Conservation (phyloP, 768 basidiomycete genomes). For the Lactifluus volemus region DNA sequence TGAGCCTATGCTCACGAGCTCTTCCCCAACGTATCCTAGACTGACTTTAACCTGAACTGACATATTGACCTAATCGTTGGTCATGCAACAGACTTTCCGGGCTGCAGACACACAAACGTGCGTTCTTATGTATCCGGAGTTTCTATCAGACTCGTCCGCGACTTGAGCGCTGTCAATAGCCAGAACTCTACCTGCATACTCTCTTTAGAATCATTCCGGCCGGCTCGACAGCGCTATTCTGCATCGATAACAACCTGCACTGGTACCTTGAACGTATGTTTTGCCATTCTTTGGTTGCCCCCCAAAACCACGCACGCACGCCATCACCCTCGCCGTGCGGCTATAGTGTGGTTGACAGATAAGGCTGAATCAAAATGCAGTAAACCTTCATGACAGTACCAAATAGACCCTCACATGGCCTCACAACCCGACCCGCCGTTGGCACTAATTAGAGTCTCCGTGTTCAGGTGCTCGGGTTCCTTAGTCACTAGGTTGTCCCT, state of each 20-base stretch:
- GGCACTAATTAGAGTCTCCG: neutral
- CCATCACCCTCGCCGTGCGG: neutral
- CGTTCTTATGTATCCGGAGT: neutral
- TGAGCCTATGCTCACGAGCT: neutral
- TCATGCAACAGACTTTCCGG: neutral
- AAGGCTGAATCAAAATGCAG: neutral
- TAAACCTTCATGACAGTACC: neutral
- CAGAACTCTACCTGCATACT: neutral
- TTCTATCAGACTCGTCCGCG: neutral
- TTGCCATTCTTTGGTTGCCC: neutral
- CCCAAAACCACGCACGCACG: neutral
- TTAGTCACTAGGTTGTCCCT: neutral
- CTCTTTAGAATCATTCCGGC: neutral
- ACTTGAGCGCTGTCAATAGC: neutral
- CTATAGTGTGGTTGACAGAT: neutral
- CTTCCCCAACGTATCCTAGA: neutral
- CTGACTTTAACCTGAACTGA: neutral
- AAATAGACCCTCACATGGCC: neutral
- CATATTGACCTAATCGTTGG: too few relatives aligned
- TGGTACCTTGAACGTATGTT: neutral
- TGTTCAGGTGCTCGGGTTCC: neutral
- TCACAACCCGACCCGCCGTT: neutral
- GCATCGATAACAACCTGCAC: neutral
- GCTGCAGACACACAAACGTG: neutral
- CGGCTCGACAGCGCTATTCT: neutral